Percentiles rank a stretch among this genome's conserved stretches.
Evolutionary conservation across 768 basidiomycete genomes (phyloP).

Genomic region (Tremella mesenterica): DNA sequence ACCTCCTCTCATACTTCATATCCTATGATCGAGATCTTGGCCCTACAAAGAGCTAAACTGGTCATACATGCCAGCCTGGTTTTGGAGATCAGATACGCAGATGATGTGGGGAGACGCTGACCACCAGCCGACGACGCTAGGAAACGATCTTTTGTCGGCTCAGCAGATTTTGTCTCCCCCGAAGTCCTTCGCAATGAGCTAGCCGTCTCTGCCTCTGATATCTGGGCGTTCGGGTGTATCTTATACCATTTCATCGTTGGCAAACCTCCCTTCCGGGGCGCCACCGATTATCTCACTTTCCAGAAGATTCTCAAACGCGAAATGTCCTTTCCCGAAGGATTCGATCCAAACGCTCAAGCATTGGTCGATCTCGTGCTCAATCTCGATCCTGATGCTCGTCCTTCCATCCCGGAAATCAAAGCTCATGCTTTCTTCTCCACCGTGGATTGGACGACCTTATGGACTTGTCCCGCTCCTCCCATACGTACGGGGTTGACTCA

Average conservation of each 20-base stretch:
- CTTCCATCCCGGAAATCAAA: constrained; percentile 33
- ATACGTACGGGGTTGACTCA: constrained; percentile 30
- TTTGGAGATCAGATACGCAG: no score
- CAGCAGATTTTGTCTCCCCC: constrained; percentile 80
- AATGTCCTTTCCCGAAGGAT: constrained; percentile 76
- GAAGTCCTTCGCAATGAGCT: constrained; percentile 65
- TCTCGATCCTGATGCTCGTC: constrained; percentile 36
- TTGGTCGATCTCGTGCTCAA: constrained; percentile 64
- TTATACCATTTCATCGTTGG: constrained; percentile 88
- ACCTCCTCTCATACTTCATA: neutral
- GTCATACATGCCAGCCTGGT: no score
- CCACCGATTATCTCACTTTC: constrained; percentile 86
- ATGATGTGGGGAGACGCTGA: constrained; percentile 7
- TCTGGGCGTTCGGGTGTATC: constrained; percentile 93
- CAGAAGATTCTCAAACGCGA: constrained; percentile 84
- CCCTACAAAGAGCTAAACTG: no score
- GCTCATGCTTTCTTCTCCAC: constrained; percentile 37
- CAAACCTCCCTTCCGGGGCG: constrained; percentile 78
- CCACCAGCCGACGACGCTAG: constrained; percentile 43
- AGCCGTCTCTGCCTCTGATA: constrained; percentile 79
- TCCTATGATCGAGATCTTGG: no score
- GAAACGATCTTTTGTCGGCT: constrained; percentile 73
- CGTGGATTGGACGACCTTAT: constrained; percentile 30
- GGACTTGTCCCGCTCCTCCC: constrained; percentile 31
- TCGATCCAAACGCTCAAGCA: constrained; percentile 71